phyloP scores from a whole-genome alignment of 75 land plant genomes.

The Pinus tabuliformis region DNA sequence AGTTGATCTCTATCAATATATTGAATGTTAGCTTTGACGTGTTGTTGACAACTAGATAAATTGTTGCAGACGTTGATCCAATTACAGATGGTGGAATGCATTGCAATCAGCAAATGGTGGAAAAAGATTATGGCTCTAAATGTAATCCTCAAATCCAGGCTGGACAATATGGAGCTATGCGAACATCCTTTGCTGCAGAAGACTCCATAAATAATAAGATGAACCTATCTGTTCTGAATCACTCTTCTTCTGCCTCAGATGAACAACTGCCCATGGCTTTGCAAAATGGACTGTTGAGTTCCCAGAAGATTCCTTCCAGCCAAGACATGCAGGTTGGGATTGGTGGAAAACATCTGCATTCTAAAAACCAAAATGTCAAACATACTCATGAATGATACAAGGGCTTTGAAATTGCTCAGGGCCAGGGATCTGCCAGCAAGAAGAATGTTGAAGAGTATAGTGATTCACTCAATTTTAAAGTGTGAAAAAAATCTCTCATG shows the following conservation, averaged over 20 bases:
- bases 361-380: neutral
- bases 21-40: neutral
- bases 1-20: neutral
- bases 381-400: no score
- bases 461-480: no score
- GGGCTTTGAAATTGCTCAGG: no score
- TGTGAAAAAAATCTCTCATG: no score
- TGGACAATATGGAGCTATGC: neutral
- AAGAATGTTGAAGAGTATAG: no score
- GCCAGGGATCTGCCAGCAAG: no score
- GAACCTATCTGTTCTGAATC: neutral
- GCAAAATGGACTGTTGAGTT: neutral
- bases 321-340: neutral
- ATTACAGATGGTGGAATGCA: constrained; percentile 1
- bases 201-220: neutral
- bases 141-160: neutral
- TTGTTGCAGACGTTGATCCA: neutral
- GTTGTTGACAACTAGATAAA: neutral
- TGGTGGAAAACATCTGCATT: neutral
- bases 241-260: neutral
- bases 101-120: neutral
- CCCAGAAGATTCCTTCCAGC: neutral
- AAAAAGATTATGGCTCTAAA: neutral
- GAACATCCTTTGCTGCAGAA: neutral
- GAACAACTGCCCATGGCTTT: constrained; percentile 1